Evolutionary conservation across 768 basidiomycete species (phyloP), one percentile per base, ranked within the genome.

Genomic region (Tylopilus rubrobrunneus): DNA sequence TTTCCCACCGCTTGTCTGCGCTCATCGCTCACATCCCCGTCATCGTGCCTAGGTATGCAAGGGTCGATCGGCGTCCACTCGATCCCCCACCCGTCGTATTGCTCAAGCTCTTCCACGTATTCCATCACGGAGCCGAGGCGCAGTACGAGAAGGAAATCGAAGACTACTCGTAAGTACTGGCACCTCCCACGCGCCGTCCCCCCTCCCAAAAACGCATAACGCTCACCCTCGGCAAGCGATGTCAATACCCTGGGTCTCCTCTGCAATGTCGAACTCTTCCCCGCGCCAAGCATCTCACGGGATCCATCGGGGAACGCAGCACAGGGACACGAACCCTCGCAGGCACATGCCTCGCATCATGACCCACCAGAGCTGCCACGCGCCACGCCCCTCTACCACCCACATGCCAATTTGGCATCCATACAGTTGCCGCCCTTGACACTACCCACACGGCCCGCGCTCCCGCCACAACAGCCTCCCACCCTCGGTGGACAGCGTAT

Each of bases 191-290:
- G n/a, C n/a, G n/a, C n/a, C 37, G 29, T 19, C 37, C 37, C 36
- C 7, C 17, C 36, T 36, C 15, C n/a, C n/a, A n/a, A n/a, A 39
- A n/a, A 39, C 17, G 37, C 15, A 31, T 25, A 39, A 40, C 12
- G 49, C 53, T 56, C 55, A 63, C 19, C 42, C 58, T 43, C 19
- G 47, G 53, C n/a, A 62, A 89, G 87, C 41, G 78, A 80, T 40
- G 68, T 86, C 43, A 79, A 84, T 51, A 74, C 74, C n/a, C 74
- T 82, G 29, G 89, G 89, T 2, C 74, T 89, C 12, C 66, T 92
- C 15, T 90, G 89, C 67, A 87, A 84, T 3, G 86, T 87, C 39
- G 89, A 91, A 69, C 74, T 92, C 17, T 88, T 87, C 57, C 85
- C 84, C 5, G 79, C 87, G 8, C 74, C 77, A 2, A 31, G 29